A percentile compares a stretch with the other conserved stretches of the same genome.
Evolutionary conservation across 2,329 filamentous ascomycete species (phyloP).

Genomic region (Aureobasidium vineae): DNA sequence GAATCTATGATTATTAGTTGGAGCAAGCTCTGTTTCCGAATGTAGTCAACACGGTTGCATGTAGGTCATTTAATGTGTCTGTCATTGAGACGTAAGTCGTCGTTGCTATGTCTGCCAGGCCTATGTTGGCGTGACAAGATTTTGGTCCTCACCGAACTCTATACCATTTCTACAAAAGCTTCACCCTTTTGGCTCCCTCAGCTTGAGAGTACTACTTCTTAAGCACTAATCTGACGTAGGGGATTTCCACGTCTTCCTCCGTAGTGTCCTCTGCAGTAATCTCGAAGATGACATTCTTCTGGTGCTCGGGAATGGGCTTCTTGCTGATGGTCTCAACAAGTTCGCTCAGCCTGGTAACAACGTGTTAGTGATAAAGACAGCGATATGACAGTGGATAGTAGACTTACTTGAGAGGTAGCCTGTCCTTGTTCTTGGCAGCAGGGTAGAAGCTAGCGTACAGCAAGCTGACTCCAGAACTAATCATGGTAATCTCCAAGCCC

Average conservation of each 20-base stretch:
- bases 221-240: constrained; percentile 89
- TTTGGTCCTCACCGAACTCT: not conserved
- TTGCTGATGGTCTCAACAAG: constrained; percentile 86
- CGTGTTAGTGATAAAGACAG: constrained; percentile 34
- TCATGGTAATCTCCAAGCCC: constrained; percentile 83
- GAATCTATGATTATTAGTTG: not conserved
- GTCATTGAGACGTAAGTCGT: constrained; percentile 4
- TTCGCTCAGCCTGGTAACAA: constrained; percentile 68
- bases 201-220: constrained; percentile 40
- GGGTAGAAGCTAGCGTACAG: constrained; percentile 94
- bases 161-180: not conserved
- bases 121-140: not conserved
- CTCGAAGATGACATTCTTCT: constrained; percentile 96
- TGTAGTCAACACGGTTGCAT: too few relatives aligned
- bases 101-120: not conserved
- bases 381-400: not conserved
- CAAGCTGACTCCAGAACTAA: constrained; percentile 95
- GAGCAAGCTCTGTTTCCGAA: not conserved
- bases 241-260: constrained; percentile 94
- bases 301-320: constrained; percentile 85
- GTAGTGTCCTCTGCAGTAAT: constrained; percentile 85
- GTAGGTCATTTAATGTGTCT: not conserved
- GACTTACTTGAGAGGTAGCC: constrained; percentile 67
- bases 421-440: constrained; percentile 76
- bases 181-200: not conserved